phyloP scores from a whole-genome alignment of 176 grass and related monocot species.

The Avena atlantica region DNA sequence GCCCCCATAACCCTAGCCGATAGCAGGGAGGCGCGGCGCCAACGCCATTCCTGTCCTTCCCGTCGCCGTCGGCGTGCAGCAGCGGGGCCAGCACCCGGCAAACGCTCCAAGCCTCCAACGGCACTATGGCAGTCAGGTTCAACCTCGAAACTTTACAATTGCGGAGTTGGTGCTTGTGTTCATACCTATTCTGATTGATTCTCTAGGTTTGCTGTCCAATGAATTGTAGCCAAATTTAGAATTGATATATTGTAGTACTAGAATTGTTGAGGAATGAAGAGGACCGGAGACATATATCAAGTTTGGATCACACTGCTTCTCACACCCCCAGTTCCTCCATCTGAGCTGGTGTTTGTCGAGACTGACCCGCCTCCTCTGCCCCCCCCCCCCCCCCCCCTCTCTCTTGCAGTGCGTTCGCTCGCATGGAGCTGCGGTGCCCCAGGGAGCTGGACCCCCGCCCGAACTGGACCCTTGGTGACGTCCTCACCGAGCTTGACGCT shows the following conservation, averaged over 20 bases:
- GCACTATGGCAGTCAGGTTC: neutral
- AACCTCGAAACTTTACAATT: neutral
- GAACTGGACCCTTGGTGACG: constrained; percentile 53
- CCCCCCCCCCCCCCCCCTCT: neutral
- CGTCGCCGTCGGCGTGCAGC: neutral
- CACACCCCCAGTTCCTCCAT: neutral
- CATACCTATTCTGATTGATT: neutral
- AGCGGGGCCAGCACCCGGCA: neutral
- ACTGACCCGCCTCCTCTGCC: constrained; percentile 13
- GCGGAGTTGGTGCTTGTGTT: neutral
- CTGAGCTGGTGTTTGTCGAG: neutral
- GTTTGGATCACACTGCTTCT: neutral
- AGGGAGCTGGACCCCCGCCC: constrained; percentile 44
- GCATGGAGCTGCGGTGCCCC: constrained; percentile 54
- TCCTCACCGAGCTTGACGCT: constrained; percentile 44
- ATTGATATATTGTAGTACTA: too few relatives aligned
- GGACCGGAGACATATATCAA: neutral
- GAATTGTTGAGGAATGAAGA: neutral
- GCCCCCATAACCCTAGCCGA: neutral
- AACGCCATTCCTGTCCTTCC: neutral
- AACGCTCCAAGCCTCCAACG: neutral
- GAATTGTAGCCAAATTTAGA: neutral
- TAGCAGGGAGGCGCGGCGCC: neutral
- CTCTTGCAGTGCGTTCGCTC: constrained; percentile 35
- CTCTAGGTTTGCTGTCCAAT: neutral